These are phyloP conservation scores for Candida freyschussii DNA, from an alignment of 1,139 yeast genomes.

Conservation along the genomic window DNA sequence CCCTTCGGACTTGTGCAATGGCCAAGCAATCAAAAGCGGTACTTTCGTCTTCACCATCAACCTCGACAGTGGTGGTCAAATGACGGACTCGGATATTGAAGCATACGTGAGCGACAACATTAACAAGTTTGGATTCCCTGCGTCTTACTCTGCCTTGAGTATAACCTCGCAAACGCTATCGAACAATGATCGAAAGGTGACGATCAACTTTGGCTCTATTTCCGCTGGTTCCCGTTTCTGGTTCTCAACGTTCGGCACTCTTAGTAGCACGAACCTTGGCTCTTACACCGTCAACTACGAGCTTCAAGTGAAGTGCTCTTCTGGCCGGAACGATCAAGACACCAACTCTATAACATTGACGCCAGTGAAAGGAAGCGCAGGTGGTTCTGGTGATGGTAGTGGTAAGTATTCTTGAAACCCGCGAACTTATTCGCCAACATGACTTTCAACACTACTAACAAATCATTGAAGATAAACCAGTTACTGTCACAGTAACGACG, in stretches of 20 bases:
- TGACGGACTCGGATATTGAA: slow-evolving; percentile 1
- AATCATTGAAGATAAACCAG: slow-evolving; percentile 2
- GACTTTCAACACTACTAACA: slow-evolving; percentile 2
- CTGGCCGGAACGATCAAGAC: no score
- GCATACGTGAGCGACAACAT: slow-evolving; percentile 1
- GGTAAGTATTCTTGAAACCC: slow-evolving; percentile 3
- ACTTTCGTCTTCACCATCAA: slow-evolving; percentile 6
- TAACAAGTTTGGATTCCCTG: slow-evolving; percentile 4
- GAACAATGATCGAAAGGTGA: no score
- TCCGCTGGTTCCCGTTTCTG: slow-evolving; percentile 10
- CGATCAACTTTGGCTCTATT: slow-evolving; percentile 7
- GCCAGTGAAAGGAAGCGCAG: slow-evolving; percentile 6
- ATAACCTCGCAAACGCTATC: no score
- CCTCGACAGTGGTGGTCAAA: not conserved
- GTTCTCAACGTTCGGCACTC: slow-evolving; percentile 7
- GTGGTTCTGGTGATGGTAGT: slow-evolving; percentile 9
- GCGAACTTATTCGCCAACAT: not conserved
- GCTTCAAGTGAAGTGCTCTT: not conserved
- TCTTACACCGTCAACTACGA: not conserved
- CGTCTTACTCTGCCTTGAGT: no score
- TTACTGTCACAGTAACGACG: slow-evolving; percentile 6
- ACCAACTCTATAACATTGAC: not conserved
- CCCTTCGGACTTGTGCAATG: slow-evolving; percentile 6
- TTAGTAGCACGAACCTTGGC: not conserved
- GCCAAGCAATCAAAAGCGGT: slow-evolving; percentile 7